A percentile compares a stretch with the other conserved stretches of the same genome.
phyloP scores from a whole-genome alignment of 1,139 yeast genomes.

The Arxiozyma slooffiae region DNA sequence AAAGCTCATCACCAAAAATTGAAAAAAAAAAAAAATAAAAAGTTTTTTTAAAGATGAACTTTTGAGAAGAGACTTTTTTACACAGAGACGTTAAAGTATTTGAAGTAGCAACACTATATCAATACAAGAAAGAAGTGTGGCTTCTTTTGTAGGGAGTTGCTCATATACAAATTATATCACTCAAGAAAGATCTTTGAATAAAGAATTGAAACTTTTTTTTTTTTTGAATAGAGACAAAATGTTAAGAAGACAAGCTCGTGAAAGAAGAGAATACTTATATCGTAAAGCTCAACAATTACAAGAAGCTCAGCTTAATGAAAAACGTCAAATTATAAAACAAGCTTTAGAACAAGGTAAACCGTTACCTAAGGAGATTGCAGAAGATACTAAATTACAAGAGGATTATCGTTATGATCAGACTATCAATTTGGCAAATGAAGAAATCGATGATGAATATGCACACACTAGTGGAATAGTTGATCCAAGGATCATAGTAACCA shows the following conservation, averaged over 20 bases:
- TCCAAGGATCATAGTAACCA: conserved; percentile 88
- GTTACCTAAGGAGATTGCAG: conserved; percentile 79
- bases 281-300: conserved; percentile 83
- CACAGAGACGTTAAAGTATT: neutral
- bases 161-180: neutral
- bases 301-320: conserved; percentile 76
- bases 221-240: conserved; percentile 16
- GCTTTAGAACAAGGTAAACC: conserved; percentile 91
- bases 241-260: conserved; percentile 92
- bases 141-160: too few species aligned
- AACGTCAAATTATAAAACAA: conserved; percentile 75
- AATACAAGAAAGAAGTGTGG: neutral
- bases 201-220: neutral
- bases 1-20: conserved; percentile 1
- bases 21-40: neutral
- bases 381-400: conserved; percentile 68
- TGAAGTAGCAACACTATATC: neutral
- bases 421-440: conserved; percentile 48
- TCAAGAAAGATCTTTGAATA: neutral
- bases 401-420: conserved; percentile 67
- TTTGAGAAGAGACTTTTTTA: neutral
- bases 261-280: conserved; percentile 85
- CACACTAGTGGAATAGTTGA: conserved; percentile 81
- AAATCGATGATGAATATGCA: conserved; percentile 80
- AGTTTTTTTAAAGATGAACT: neutral